phyloP scores from a whole-genome alignment of 2,329 filamentous ascomycete species.

The Magnaporthales sp. region DNA sequence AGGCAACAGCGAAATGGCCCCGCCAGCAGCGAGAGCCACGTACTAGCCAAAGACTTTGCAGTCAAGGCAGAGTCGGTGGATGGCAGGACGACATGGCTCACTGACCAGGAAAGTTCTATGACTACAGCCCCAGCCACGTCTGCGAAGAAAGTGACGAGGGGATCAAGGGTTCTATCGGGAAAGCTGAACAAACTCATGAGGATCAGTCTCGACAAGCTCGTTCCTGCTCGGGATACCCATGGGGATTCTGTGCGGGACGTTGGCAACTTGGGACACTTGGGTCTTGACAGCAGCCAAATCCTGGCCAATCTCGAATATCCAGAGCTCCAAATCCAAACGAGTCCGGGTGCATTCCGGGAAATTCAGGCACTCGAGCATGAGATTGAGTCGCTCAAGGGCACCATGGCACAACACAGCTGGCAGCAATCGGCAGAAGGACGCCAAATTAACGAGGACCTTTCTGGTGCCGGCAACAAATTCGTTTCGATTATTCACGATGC shows the following conservation, averaged over 20 bases:
- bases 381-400: slow-evolving; percentile 13
- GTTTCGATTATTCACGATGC: not conserved
- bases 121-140: not conserved
- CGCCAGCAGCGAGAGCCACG: slow-evolving; percentile 15
- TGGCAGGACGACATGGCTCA: slow-evolving; percentile 16
- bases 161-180: not conserved
- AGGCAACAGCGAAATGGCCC: slow-evolving; percentile 18
- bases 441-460: not conserved
- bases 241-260: no score
- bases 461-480: not conserved
- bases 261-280: slow-evolving; percentile 6
- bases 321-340: slow-evolving; percentile 14
- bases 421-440: not conserved
- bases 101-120: slow-evolving; percentile 11
- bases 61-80: slow-evolving; percentile 12
- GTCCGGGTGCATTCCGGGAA: slow-evolving; percentile 12
- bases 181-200: not conserved
- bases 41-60: slow-evolving; percentile 22
- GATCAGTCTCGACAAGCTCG: slow-evolving; percentile 15
- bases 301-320: slow-evolving; percentile 14
- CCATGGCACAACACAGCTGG: not conserved
- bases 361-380: slow-evolving; percentile 13
- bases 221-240: slow-evolving; percentile 9
- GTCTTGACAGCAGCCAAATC: slow-evolving; percentile 9
- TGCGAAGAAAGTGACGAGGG: not conserved